phyloP scores from a whole-genome alignment of 148 eudicot genomes.

The Cornus kousa region DNA sequence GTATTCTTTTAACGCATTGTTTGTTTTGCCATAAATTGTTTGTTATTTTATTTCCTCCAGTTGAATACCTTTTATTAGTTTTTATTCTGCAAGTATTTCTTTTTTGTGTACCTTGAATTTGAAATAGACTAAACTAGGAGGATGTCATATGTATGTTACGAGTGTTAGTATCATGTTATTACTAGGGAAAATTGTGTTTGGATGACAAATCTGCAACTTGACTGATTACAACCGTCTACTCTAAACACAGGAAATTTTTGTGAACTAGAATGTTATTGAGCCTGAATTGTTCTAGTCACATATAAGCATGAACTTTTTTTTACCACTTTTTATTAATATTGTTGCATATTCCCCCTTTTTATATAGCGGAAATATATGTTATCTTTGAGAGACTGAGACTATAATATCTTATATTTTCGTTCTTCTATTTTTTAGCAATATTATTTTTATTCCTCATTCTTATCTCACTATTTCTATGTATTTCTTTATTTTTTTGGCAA shows the following conservation, averaged over 20 bases:
- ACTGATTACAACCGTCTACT: background rate
- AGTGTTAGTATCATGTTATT: background rate
- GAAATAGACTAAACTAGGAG: background rate
- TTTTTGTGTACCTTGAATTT: background rate
- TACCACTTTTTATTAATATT: background rate
- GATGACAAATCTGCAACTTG: background rate
- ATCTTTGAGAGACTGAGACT: background rate
- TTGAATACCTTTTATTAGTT: background rate
- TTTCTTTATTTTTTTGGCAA: conserved; percentile 5
- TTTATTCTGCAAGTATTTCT: background rate
- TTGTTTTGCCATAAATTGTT: background rate
- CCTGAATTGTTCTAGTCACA: background rate
- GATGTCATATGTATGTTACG: background rate
- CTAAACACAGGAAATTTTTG: background rate
- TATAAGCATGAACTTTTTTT: background rate
- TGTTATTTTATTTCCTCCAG: background rate
- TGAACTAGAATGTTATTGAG: background rate
- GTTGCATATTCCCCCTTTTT: background rate
- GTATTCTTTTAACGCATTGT: background rate
- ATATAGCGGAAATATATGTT: background rate
- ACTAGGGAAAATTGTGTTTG: background rate
- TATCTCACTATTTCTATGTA: background rate
- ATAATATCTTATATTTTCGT: background rate
- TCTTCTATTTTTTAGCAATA: background rate
- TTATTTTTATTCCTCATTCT: background rate